phyloP scores from a whole-genome alignment of 1,284 basidiomycete genomes.

The Microbotryum intermedium region DNA sequence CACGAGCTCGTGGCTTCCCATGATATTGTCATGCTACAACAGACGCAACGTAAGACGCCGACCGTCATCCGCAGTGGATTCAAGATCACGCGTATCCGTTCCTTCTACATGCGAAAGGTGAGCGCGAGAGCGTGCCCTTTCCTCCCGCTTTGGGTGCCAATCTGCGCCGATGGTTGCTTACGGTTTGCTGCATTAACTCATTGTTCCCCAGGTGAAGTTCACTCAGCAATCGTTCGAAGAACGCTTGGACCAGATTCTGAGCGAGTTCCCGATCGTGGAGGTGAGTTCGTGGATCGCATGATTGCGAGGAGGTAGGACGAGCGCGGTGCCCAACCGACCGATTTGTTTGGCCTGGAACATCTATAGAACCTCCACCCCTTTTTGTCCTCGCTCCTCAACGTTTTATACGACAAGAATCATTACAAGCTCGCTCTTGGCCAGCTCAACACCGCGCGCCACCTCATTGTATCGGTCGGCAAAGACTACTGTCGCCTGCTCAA shows the following conservation, averaged over 20 bases:
- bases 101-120: constrained; percentile 88
- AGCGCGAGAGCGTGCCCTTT: no score
- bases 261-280: constrained; percentile 94
- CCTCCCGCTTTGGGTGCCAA: neutral
- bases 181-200: neutral
- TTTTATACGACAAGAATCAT: constrained; percentile 96
- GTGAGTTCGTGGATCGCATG: constrained; percentile 49
- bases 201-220: constrained; percentile 65
- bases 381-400: constrained; percentile 85
- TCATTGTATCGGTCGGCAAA: constrained; percentile 90
- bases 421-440: constrained; percentile 96
- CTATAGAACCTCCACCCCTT: constrained; percentile 85
- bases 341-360: neutral
- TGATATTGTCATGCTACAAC: constrained; percentile 53
- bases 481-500: constrained; percentile 91
- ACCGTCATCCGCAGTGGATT: constrained; percentile 98
- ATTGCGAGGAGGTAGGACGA: neutral
- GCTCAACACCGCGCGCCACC: constrained; percentile 80
- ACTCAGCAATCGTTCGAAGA: constrained; percentile 97
- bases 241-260: constrained; percentile 85
- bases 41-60: constrained; percentile 92
- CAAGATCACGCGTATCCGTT: constrained; percentile 71
- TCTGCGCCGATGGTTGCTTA: neutral
- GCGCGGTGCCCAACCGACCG: neutral
- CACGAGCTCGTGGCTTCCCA: no score